Percentiles rank a stretch among this genome's conserved stretches.
phyloP scores from a whole-genome alignment of 208 protist species.

The Acanthamoeba castellanii region DNA sequence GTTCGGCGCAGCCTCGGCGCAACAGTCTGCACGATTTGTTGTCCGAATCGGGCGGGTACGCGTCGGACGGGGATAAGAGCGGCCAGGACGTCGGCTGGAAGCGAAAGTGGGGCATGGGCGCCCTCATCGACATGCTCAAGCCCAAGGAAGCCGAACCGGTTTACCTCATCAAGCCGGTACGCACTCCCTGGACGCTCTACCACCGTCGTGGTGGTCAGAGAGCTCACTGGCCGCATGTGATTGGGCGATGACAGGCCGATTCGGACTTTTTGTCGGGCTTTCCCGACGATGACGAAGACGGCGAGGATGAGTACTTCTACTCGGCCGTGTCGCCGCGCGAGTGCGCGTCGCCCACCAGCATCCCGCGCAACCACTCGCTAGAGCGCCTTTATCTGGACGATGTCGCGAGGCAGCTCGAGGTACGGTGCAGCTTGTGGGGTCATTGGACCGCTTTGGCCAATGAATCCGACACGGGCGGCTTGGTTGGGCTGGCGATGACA shows the following conservation, averaged over 20 bases:
- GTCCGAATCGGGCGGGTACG: background rate
- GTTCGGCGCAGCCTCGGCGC: background rate
- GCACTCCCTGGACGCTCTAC: background rate
- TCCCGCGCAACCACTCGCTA: slow-evolving; percentile 40
- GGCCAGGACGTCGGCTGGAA: slow-evolving; percentile 33
- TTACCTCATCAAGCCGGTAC: slow-evolving; percentile 71
- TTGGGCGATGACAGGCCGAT: background rate
- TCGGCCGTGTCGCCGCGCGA: slow-evolving; percentile 49
- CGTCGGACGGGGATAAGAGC: slow-evolving; percentile 20
- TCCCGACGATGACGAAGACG: slow-evolving; percentile 53
- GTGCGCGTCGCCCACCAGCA: slow-evolving; percentile 47
- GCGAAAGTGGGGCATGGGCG: slow-evolving; percentile 68
- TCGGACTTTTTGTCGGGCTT: slow-evolving; percentile 41
- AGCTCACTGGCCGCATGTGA: background rate
- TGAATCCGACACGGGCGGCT: no score
- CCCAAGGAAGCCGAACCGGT: slow-evolving; percentile 60
- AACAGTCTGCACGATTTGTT: slow-evolving; percentile 31
- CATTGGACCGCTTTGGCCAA: background rate
- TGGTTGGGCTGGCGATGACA: background rate
- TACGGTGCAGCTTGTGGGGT: background rate
- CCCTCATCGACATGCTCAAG: slow-evolving; percentile 74
- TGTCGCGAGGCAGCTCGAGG: slow-evolving; percentile 18
- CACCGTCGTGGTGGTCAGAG: background rate
- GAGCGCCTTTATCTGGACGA: slow-evolving; percentile 22
- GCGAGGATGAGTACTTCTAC: slow-evolving; percentile 54